Base-by-base conservation (phyloP, 73 alveolate species). In the Durusdinium trenchii region DNA sequence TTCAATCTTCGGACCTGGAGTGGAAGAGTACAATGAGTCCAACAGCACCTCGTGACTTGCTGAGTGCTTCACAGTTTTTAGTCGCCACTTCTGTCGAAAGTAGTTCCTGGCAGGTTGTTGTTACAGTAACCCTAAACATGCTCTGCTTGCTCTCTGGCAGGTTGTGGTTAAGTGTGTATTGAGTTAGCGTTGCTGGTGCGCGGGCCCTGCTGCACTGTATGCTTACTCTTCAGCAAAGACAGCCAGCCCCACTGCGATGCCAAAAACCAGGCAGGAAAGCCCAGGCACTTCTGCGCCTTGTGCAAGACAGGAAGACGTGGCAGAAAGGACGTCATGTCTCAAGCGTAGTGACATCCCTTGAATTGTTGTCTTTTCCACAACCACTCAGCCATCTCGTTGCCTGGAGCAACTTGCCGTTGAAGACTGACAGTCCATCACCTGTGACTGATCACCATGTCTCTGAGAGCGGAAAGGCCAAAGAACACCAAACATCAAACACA, bases 41-140 rank as follows among this genome's bases (percentile, higher is more conserved):
- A 14, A 42, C 16, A 40, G 43, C 94, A 35, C 7, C 3, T 16
- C 46, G 48, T 61, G 38, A 38, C 35, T 51, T 0, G 10, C 85
- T 87, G 36, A n/a, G 95, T 36, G 32, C 23, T 32, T 35, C 2
- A 48, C 95, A 62, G 85, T 87, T 57, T 87, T 87, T 62, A 87
- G 95, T 87, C 95, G 95, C 95, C 95, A 87, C 95, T 87, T 84
- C 95, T 87, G 95, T 45, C 95, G 85, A 23, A 87, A 87, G 85
- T 87, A 87, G 85, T 87, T 87, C 95, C 95, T 87, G 69, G 86
- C 67, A 81, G 18, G 86, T 76, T 47, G 7, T 28, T 6, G 9
- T 7, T 47, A n/a, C n/a, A n/a, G n/a, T 87, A 48, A 7, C 45
- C 69, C 69, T 46, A 2, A 16, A 16, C 83, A 71, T 7, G 3